These are phyloP conservation scores for Skeletonema tropicum DNA, from an alignment of 108 stramenopile genomes.

Conservation along the genomic window DNA sequence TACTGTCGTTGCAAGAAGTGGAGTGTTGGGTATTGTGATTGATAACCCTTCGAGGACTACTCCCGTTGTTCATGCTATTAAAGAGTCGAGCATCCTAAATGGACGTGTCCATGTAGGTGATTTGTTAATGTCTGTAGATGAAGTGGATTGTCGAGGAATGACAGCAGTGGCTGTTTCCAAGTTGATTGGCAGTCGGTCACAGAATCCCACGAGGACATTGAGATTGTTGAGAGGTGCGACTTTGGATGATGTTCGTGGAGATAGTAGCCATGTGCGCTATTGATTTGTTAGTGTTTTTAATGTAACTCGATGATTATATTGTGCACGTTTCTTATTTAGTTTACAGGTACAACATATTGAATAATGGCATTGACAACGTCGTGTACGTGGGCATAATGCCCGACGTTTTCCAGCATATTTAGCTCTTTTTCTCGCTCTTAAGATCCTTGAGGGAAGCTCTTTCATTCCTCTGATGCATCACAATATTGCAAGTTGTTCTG, in stretches of 20 bases:
- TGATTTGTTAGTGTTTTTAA: no score
- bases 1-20: constrained; percentile 42
- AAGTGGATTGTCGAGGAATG: constrained; percentile 65
- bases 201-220: constrained; percentile 16
- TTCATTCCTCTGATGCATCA: no score
- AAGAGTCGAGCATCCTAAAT: constrained; percentile 60
- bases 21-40: constrained; percentile 78
- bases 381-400: no score
- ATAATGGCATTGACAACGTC: no score
- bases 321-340: no score
- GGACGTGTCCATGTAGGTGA: constrained; percentile 68
- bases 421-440: no score
- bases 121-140: constrained; percentile 69
- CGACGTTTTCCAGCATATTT: no score
- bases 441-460: no score
- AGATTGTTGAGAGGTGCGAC: constrained; percentile 10
- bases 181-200: constrained; percentile 42
- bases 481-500: no score
- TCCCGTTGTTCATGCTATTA: constrained; percentile 76
- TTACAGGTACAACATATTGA: no score
- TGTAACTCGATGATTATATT: no score
- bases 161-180: constrained; percentile 74
- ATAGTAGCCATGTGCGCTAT: neutral
- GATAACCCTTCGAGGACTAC: constrained; percentile 67
- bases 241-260: neutral